Base-by-base conservation (phyloP, 768 basidiomycete genomes). In the Rhodosporidiobolus odoratus region DNA sequence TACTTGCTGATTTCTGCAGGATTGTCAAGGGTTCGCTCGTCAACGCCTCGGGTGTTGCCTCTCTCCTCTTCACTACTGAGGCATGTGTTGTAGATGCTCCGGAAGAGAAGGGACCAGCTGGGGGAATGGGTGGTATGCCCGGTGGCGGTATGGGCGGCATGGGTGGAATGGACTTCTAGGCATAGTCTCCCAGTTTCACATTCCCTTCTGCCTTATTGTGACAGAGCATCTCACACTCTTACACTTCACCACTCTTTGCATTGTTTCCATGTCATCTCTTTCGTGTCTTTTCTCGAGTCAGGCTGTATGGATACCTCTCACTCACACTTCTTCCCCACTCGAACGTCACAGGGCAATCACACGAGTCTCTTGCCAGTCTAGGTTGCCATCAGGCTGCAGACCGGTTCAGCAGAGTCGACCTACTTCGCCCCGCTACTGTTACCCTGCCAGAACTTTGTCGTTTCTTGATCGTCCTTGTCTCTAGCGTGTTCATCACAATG, bases 11-110 rank as follows among this genome's bases (percentile, higher is more conserved):
- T 94, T 93, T 2, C 83, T 94, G 34, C 95, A 95, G 86, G 43
- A 95, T 98, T 60, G 94, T 96, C 60, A 83, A 91, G 76, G 95
- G 92, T 4, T 92, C 92, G 2, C 83, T 97, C 37, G 87, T 94
- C 3, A 94, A 98, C 78, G 94, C 95, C 0, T 77, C 85, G 32
- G 93, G 95, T 78, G 94, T 97, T 25, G 92, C 94, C 6, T 89
- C 87, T 72, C 82, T 98, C 80, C 82, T 97, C 81, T 92, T 92
- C 58, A 98, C 94, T 61, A 90, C 88, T 76, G 94, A 98, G 83
- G 88, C 86, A 50, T 90, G 90, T 79, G 85, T 98, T 48, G 93
- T 97, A 32, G 92, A 97, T 59, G 90, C 81, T 7, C 81, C 88
- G 21, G 89, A 90, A 74, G 92, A 96, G 78, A 79, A 80, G 69